phyloP scores from a whole-genome alignment of 2,329 filamentous ascomycete species.

The Venturia carpophila region DNA sequence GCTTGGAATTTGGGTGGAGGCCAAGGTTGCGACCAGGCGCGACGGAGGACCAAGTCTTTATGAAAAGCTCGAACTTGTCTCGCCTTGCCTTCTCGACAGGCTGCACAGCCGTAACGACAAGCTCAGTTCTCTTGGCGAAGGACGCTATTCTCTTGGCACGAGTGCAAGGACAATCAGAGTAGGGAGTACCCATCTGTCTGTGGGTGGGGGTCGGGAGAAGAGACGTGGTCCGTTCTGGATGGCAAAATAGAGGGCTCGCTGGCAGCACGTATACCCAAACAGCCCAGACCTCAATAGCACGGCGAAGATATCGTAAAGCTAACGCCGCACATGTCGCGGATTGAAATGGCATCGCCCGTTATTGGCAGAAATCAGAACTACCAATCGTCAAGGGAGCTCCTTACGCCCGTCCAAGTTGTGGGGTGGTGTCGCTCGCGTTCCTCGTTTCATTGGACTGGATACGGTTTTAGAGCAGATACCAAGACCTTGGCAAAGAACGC shows the following conservation, averaged over 20 bases:
- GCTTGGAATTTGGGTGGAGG: constrained; percentile 11
- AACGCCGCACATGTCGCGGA: neutral
- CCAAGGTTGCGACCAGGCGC: neutral
- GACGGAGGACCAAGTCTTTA: constrained; percentile 2
- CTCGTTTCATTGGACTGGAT: neutral
- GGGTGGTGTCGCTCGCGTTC: neutral
- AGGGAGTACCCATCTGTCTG: neutral
- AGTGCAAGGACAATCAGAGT: neutral
- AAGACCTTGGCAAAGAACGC: neutral
- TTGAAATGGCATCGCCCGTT: too few relatives aligned
- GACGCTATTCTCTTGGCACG: neutral
- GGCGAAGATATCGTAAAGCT: neutral
- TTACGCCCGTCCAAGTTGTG: neutral
- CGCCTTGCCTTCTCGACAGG: neutral
- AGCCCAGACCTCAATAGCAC: neutral
- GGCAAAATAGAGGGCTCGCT: neutral
- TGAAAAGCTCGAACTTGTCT: neutral
- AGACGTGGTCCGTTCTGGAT: neutral
- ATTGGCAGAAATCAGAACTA: neutral
- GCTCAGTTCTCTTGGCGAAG: neutral
- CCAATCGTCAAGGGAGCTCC: neutral
- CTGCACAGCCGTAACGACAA: constrained; percentile 12
- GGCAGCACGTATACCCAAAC: neutral
- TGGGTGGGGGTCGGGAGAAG: neutral
- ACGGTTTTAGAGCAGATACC: neutral